Evolutionary conservation across 176 grass and related monocot species (phyloP).

Genomic region (Carex pumila): DNA sequence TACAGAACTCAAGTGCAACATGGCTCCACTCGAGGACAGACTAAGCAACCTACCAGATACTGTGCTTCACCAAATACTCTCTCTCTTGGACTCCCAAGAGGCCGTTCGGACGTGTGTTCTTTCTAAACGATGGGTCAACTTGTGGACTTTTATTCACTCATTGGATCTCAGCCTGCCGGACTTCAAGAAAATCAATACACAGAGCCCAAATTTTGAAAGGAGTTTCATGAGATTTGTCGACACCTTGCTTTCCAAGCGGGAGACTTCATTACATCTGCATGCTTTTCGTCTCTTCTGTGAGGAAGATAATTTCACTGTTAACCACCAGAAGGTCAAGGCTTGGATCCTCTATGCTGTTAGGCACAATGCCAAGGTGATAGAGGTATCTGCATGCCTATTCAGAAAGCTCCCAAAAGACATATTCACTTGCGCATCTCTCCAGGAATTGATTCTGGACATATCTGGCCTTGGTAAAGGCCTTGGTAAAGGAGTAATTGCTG

Average conservation of each 20-base stretch:
- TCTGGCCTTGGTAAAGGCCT: neutral
- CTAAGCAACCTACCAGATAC: neutral
- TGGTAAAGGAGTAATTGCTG: neutral
- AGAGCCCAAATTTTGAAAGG: neutral
- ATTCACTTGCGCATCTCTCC: neutral
- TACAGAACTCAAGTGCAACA: neutral
- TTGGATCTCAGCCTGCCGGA: neutral
- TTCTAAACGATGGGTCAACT: neutral
- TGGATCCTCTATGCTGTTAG: neutral
- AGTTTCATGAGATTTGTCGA: neutral
- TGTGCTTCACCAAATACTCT: constrained; percentile 1
- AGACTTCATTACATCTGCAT: neutral
- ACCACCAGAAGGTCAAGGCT: neutral
- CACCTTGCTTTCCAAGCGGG: neutral
- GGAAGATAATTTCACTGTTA: neutral
- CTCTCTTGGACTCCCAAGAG: neutral
- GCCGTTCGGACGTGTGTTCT: neutral
- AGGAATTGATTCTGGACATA: neutral
- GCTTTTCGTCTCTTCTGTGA: neutral
- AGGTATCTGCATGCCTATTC: neutral
- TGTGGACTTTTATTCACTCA: neutral
- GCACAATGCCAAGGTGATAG: neutral
- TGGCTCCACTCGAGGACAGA: neutral
- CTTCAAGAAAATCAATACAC: neutral
- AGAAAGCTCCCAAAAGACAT: neutral